Evolutionary conservation across 495 filamentous ascomycete genomes (phyloP).

Genomic region (Tuber calosporum): DNA sequence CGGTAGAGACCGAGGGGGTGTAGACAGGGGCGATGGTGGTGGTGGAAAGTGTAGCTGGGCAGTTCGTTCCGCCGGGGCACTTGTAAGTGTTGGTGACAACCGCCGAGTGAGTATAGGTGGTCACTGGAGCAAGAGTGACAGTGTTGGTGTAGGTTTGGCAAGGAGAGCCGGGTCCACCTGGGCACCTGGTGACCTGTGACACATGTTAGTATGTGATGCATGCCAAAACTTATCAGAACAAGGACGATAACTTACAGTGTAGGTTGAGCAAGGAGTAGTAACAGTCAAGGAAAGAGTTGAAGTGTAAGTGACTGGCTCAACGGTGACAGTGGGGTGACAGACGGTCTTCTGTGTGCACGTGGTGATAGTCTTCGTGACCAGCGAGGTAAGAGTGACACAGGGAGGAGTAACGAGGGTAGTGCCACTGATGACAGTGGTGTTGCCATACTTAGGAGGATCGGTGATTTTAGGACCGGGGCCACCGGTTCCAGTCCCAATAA

Average conservation of each 20-base stretch:
- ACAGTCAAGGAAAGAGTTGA: constrained; percentile 31
- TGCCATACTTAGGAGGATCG: not conserved
- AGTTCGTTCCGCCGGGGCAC: constrained; percentile 8
- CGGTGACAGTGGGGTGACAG: constrained; percentile 23
- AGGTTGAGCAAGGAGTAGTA: constrained; percentile 30
- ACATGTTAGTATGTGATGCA: not conserved
- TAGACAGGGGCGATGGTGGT: not conserved
- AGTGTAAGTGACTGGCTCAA: constrained; percentile 25
- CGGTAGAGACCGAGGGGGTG: constrained; percentile 12
- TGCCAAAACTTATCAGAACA: not conserved
- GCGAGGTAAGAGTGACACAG: constrained; percentile 32
- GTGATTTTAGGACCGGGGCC: not conserved
- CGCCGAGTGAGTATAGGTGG: constrained; percentile 19
- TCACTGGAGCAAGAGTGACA: constrained; percentile 12
- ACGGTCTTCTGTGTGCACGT: constrained; percentile 10
- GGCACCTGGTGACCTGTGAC: constrained; percentile 16
- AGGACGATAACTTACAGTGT: constrained; percentile 10
- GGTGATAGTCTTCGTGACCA: constrained; percentile 30
- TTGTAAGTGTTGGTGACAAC: constrained; percentile 11
- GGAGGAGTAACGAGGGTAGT: constrained; percentile 12
- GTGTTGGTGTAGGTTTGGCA: constrained; percentile 32
- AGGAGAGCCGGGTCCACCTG: constrained; percentile 14
- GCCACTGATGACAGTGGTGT: not conserved
- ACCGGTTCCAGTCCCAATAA: not conserved
- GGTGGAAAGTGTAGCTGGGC: not conserved